Evolutionary conservation across 352 stramenopile genomes (phyloP).

Genomic region (Globisporangium alternatum): DNA sequence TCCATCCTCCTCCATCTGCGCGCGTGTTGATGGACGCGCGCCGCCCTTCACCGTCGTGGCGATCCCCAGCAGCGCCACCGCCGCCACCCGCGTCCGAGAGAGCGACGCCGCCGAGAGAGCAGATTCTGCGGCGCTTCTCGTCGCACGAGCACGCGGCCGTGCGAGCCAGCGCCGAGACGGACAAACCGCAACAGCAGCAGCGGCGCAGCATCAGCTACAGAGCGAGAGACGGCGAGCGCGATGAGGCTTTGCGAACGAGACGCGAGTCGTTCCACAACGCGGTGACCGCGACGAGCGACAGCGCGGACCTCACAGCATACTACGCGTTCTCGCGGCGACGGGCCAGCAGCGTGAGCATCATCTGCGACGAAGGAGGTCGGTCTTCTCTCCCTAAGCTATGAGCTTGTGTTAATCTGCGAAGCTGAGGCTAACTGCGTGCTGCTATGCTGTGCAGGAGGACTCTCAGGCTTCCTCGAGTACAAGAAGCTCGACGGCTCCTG

Average conservation of each 20-base stretch:
- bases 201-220: background rate
- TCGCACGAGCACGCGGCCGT: slow-evolving; percentile 9
- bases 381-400: background rate
- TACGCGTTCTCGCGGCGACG: slow-evolving; percentile 56
- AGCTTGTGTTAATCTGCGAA: too few species aligned
- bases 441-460: slow-evolving; percentile 9
- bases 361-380: slow-evolving; percentile 37
- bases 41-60: background rate
- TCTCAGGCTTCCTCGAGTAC: slow-evolving; percentile 72
- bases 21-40: slow-evolving; percentile 5
- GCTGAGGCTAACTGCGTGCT: background rate
- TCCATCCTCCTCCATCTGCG: background rate
- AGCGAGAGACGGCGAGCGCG: background rate
- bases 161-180: background rate
- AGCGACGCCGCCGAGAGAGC: background rate
- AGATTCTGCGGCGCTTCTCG: slow-evolving; percentile 13
- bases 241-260: background rate
- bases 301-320: slow-evolving; percentile 54
- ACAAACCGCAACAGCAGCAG: background rate
- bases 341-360: slow-evolving; percentile 38
- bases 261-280: slow-evolving; percentile 16
- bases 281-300: slow-evolving; percentile 21
- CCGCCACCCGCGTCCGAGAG: background rate
- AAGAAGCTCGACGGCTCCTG: slow-evolving; percentile 66
- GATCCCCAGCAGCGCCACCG: background rate